Percentiles rank a stretch among this genome's conserved stretches.
Conservation (phyloP, 169 alveolate genomes). For the Amoebophrya sp. region DNA sequence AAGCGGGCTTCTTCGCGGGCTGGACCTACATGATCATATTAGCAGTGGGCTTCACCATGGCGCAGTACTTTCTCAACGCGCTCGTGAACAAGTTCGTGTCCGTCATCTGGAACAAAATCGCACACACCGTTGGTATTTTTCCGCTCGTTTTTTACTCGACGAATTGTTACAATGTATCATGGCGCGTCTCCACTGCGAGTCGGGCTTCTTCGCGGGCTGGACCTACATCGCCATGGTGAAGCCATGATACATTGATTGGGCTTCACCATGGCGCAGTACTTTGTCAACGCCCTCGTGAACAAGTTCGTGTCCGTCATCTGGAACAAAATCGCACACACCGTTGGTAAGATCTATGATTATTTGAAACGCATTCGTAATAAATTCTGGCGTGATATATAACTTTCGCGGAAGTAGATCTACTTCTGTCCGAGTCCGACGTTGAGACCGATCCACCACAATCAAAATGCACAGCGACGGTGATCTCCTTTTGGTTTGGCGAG, state of each 20-base stretch:
- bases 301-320: not conserved
- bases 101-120: constrained; percentile 4
- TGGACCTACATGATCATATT: no score
- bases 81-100: not conserved
- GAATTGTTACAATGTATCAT: no score
- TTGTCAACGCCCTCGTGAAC: not conserved
- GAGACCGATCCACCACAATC: no score
- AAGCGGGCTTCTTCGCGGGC: not conserved
- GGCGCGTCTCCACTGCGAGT: no score
- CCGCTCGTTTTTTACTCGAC: no score
- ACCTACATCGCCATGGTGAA: no score
- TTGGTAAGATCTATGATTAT: no score
- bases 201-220: not conserved
- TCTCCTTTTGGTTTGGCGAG: not conserved
- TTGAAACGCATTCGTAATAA: no score
- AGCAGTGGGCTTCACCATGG: not conserved
- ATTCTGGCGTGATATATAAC: no score
- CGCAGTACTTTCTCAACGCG: not conserved
- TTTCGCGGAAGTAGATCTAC: no score
- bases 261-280: not conserved
- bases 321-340: not conserved
- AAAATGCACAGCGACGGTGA: not conserved
- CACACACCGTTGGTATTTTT: not conserved
- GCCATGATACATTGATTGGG: no score
- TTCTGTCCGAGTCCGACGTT: no score